Percentiles rank a stretch among this genome's conserved stretches.
Conservation (phyloP, 257 asterid species). For the Knoxia roxburghii region DNA sequence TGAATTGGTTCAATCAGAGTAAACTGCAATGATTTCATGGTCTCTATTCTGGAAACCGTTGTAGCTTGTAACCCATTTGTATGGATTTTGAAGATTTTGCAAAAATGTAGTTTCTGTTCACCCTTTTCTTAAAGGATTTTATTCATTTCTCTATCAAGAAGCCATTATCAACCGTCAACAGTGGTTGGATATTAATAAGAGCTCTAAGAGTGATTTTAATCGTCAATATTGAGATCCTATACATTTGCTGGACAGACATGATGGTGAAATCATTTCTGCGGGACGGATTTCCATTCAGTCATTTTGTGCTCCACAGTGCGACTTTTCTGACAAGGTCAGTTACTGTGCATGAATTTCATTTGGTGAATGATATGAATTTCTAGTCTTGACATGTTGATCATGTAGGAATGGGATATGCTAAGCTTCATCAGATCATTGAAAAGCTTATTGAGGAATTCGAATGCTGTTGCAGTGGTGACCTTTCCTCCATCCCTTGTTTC, state of each 20-base stretch:
- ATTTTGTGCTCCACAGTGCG: slow-evolving; percentile 84
- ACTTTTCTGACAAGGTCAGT: slow-evolving; percentile 62
- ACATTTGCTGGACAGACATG: slow-evolving; percentile 36
- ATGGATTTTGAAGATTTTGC: too few species aligned
- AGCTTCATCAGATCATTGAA: slow-evolving; percentile 73
- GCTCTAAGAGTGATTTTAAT: not conserved
- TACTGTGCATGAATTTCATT: too few species aligned
- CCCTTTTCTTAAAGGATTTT: not conserved
- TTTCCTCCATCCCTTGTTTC: slow-evolving; percentile 84
- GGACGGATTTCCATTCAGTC: slow-evolving; percentile 88
- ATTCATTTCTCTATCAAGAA: not conserved
- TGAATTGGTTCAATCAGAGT: slow-evolving; percentile 1
- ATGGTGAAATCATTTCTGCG: slow-evolving; percentile 40
- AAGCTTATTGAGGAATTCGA: slow-evolving; percentile 58
- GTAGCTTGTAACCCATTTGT: not conserved
- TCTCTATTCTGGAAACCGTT: not conserved
- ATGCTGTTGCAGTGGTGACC: slow-evolving; percentile 81
- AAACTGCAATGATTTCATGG: not conserved
- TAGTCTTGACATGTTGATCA: too few species aligned
- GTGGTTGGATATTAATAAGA: too few species aligned
- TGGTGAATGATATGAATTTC: not conserved
- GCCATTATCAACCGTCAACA: not conserved
- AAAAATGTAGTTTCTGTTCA: too few species aligned
- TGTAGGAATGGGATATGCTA: slow-evolving; percentile 86
- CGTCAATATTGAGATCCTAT: not conserved